Conservation (phyloP, 2,329 filamentous ascomycete species). For the Neurospora sp. region DNA sequence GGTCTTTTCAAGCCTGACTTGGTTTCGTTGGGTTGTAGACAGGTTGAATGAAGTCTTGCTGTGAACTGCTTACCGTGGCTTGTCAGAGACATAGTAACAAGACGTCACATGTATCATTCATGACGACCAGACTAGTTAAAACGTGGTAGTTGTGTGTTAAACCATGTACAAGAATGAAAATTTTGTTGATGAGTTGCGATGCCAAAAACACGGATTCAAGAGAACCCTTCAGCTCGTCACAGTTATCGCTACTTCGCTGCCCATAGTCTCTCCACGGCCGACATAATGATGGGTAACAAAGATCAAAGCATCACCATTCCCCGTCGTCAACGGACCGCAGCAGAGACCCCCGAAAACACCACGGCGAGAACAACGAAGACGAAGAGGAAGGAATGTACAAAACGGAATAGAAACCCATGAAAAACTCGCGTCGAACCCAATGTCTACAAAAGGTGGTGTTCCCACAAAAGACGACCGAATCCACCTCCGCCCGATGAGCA, state of each 20-base stretch:
- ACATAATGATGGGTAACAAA: neutral
- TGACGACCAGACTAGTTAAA: neutral
- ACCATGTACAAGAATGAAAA: neutral
- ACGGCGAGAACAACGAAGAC: neutral
- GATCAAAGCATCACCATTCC: neutral
- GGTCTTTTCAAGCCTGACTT: neutral
- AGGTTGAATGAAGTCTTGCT: neutral
- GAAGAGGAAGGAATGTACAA: neutral
- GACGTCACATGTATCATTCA: neutral
- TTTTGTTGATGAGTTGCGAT: neutral
- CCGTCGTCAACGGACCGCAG: neutral
- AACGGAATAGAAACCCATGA: neutral
- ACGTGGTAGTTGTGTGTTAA: neutral
- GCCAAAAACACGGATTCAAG: neutral
- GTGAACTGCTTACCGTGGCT: neutral
- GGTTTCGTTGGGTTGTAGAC: neutral
- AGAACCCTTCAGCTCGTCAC: neutral
- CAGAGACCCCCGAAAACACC: neutral
- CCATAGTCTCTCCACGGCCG: neutral
- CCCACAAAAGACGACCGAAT: neutral
- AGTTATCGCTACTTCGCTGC: neutral
- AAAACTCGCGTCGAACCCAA: neutral
- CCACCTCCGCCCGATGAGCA: neutral
- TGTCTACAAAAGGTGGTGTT: neutral
- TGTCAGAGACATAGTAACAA: neutral